Evolutionary conservation across 2,329 filamentous ascomycete species (phyloP), one percentile per base, ranked within the genome.

Genomic region (Hypocrella siamensis): DNA sequence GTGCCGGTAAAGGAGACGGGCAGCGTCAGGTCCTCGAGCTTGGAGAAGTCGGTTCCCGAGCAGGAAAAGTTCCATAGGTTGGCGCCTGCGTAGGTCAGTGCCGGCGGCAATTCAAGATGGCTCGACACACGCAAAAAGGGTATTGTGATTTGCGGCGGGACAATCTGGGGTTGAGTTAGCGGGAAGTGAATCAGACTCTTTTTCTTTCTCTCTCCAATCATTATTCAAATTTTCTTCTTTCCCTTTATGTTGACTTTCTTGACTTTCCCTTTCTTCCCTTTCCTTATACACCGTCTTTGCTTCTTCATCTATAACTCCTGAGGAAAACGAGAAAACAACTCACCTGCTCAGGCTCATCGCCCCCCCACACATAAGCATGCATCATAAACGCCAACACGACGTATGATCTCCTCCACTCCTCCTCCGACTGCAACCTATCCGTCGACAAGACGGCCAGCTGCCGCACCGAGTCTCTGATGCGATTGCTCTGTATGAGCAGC

Each of bases 311-410:
- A n/a, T n/a, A n/a, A n/a, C n/a, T n/a, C n/a, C n/a, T n/a, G n/a
- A 26, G 4, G 1, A 5, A 11, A 26, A 17, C 10, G 14, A 14
- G n/a, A 9, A 19, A 19, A 17, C 5, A 15, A 32, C 56, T 43
- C 45, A 84, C 81, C 57, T 90, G 79, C 38, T 67, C 64, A 2
- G 85, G 79, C 34, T 61, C 66, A 27, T 81, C 70, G 16, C 80
- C 83, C 34, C 84, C 83, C 88, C 88, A 96, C 15, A 94, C 75
- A 53, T 93, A 93, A 8, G 73, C 77, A 53, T 96, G 84, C 1
- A 82, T 66, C 34, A 93, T 67, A 46, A 92, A 90, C 0, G 70
- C 73, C 26, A 94, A 61, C 6, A 92, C 63, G 3, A 76, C 67
- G 52, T 92, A 93, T 34, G 84, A 84, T 42, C 85, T 65, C 40